phyloP scores from a whole-genome alignment of 208 protist genomes.

The Crithidia acanthocephali region DNA sequence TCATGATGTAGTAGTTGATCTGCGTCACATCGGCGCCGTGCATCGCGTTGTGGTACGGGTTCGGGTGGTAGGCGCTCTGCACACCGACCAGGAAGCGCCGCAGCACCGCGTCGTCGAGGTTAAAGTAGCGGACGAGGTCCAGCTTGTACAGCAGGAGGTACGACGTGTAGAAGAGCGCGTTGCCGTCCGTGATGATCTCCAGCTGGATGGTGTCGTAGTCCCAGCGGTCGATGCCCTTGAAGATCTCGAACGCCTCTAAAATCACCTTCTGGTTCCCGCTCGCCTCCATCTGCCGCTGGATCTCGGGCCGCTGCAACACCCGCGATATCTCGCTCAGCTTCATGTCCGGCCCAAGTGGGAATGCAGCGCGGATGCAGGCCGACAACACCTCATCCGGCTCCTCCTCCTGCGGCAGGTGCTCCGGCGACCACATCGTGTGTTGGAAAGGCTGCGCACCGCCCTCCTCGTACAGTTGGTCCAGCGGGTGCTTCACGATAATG shows the following conservation, averaged over 20 bases:
- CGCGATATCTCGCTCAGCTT: conserved; percentile 54
- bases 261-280: conserved; percentile 60
- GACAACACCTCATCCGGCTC: conserved; percentile 60
- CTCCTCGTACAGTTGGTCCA: conserved; percentile 84
- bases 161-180: conserved; percentile 88
- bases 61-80: conserved; percentile 89
- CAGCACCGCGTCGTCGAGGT: conserved; percentile 80
- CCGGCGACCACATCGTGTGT: conserved; percentile 64
- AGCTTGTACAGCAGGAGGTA: conserved; percentile 90
- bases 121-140: conserved; percentile 85
- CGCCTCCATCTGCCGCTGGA: conserved; percentile 52
- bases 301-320: conserved; percentile 62
- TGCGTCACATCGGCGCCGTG: conserved; percentile 94
- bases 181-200: conserved; percentile 86
- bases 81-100: conserved; percentile 86
- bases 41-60: conserved; percentile 94
- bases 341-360: conserved; percentile 52
- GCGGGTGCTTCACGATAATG: conserved; percentile 60
- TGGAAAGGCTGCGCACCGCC: conserved; percentile 88
- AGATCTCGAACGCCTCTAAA: conserved; percentile 75
- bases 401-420: conserved; percentile 79
- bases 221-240: conserved; percentile 88
- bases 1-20: conserved; percentile 94
- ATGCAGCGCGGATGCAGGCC: conserved; percentile 72
- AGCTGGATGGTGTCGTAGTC: conserved; percentile 91